Evolutionary conservation across 1,139 yeast species (phyloP).

Genomic region (Yamadazyma kanchanaburiensis): DNA sequence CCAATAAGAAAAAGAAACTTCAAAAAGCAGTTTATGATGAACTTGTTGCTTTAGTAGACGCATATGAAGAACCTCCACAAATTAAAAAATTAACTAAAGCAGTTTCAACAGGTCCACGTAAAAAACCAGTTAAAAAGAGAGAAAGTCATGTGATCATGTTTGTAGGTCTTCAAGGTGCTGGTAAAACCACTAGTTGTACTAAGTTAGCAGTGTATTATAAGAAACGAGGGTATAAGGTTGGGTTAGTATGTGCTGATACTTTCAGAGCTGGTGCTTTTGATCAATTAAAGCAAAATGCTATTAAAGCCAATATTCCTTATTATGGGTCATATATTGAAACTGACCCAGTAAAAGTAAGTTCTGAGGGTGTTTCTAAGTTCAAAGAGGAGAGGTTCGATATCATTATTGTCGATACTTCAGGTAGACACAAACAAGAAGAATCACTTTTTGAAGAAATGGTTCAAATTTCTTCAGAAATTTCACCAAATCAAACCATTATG

Average conservation of each 20-base stretch:
- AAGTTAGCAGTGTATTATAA: slow-evolving; percentile 93
- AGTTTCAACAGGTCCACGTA: slow-evolving; percentile 27
- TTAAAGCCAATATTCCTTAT: slow-evolving; percentile 89
- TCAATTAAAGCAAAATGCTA: slow-evolving; percentile 95
- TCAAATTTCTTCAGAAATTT: slow-evolving; percentile 80
- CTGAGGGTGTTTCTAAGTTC: slow-evolving; percentile 89
- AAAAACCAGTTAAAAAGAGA: slow-evolving; percentile 20
- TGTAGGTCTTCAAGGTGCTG: slow-evolving; percentile 98
- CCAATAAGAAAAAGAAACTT: slow-evolving; percentile 70
- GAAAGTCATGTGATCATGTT: slow-evolving; percentile 76
- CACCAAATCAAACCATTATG: slow-evolving; percentile 94
- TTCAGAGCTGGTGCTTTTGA: slow-evolving; percentile 99
- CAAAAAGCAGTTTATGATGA: slow-evolving; percentile 95
- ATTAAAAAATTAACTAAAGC: slow-evolving; percentile 61
- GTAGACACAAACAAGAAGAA: slow-evolving; percentile 95
- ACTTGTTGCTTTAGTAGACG: slow-evolving; percentile 78
- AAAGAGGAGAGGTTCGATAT: slow-evolving; percentile 89
- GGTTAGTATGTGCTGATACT: slow-evolving; percentile 97
- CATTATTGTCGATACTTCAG: slow-evolving; percentile 95
- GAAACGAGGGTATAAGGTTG: slow-evolving; percentile 90
- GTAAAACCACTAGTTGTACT: slow-evolving; percentile 97
- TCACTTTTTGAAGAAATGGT: slow-evolving; percentile 93
- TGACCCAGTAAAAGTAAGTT: slow-evolving; percentile 90
- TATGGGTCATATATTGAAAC: slow-evolving; percentile 95
- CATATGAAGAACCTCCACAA: slow-evolving; percentile 65